phyloP scores from a whole-genome alignment of 2,329 filamentous ascomycete genomes.

The Rhynchosporium secalis region DNA sequence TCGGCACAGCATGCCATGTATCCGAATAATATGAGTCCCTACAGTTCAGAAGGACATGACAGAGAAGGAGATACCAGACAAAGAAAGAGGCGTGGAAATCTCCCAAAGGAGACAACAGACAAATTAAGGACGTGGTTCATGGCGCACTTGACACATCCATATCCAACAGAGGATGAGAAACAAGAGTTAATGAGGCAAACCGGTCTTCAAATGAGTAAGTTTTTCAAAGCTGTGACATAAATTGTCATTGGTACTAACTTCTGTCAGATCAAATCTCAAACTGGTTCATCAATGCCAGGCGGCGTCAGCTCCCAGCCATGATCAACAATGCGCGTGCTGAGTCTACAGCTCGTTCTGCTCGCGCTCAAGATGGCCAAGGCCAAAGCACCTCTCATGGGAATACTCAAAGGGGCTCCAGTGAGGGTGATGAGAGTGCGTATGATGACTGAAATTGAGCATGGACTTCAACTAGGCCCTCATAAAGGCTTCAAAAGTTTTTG shows the following conservation, averaged over 20 bases:
- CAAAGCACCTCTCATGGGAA: constrained; percentile 41
- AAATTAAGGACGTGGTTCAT: constrained; percentile 79
- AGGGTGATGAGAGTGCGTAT: constrained; percentile 51
- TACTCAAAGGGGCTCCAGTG: constrained; percentile 42
- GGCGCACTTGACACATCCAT: constrained; percentile 75
- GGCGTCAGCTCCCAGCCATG: constrained; percentile 63
- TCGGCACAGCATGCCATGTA: constrained; percentile 17
- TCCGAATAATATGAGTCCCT: constrained; percentile 14
- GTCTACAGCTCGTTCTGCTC: constrained; percentile 29
- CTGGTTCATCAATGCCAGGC: constrained; percentile 78
- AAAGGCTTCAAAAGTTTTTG: too few species aligned
- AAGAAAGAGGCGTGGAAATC: constrained; percentile 72
- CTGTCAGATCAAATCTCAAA: constrained; percentile 68
- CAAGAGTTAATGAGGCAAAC: constrained; percentile 76
- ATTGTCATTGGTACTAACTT: constrained; percentile 4
- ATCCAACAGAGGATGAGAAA: constrained; percentile 87
- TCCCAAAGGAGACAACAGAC: constrained; percentile 88
- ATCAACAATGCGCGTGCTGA: constrained; percentile 50
- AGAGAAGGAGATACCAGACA: constrained; percentile 28
- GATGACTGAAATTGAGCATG: constrained; percentile 40
- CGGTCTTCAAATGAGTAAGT: constrained; percentile 74
- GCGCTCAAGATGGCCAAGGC: constrained; percentile 37
- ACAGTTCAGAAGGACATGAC: constrained; percentile 24
- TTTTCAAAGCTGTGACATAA: constrained; percentile 15
- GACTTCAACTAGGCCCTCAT: too few species aligned